Evolutionary conservation across 2,329 filamentous ascomycete species (phyloP).

Genomic region (Penicillium sp.): DNA sequence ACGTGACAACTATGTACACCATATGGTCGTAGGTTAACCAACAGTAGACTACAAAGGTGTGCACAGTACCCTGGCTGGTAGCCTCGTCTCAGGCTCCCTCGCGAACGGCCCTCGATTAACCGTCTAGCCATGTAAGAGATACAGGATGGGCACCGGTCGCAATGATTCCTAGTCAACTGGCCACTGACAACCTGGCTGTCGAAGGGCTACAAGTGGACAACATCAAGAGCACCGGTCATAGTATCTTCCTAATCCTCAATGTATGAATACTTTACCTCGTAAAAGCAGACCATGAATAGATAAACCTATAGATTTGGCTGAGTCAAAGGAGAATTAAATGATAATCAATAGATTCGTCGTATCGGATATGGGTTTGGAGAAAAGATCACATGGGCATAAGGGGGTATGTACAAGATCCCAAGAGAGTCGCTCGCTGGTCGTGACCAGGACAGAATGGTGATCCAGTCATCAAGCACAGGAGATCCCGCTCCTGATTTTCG

Average conservation of each 20-base stretch:
- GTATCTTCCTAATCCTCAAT: neutral
- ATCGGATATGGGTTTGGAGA: neutral
- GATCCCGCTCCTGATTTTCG: constrained; percentile 25
- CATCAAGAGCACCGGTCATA: no score
- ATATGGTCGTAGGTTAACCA: no score
- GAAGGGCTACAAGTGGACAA: no score
- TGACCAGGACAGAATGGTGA: constrained; percentile 16
- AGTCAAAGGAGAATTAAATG: neutral
- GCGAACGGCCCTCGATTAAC: no score
- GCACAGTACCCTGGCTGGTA: no score
- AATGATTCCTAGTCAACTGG: no score
- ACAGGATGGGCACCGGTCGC: no score
- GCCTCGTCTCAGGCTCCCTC: no score
- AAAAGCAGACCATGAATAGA: neutral
- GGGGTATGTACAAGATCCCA: constrained; percentile 17
- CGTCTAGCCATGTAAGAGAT: no score
- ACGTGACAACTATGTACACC: no score
- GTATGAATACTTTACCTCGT: neutral
- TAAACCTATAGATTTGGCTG: neutral
- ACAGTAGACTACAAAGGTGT: no score
- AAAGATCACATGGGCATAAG: constrained; percentile 8
- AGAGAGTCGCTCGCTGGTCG: constrained; percentile 16
- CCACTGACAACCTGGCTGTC: no score
- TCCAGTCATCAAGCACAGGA: constrained; percentile 26
- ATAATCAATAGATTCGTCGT: neutral